phyloP scores from a whole-genome alignment of 2,329 filamentous ascomycete genomes.

The Penicillium sclerotigenum region DNA sequence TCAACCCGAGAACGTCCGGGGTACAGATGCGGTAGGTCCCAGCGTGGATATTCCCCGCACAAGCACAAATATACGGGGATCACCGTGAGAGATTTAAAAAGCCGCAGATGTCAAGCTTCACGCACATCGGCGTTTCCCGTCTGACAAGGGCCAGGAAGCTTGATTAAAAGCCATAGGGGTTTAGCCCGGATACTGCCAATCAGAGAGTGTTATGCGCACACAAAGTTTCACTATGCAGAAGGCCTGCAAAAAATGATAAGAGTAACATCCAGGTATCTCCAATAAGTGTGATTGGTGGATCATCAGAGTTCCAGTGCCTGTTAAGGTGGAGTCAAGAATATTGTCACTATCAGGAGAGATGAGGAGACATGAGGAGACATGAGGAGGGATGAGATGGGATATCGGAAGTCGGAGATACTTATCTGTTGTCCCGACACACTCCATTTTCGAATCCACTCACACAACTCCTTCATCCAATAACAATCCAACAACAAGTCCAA shows the following conservation, averaged over 20 bases:
- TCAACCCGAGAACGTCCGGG: neutral
- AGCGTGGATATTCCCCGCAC: neutral
- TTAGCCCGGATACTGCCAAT: neutral
- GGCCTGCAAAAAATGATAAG: neutral
- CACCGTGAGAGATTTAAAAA: neutral
- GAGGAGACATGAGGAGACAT: no score
- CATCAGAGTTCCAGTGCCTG: neutral
- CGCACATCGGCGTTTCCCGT: constrained; percentile 20
- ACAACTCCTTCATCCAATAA: constrained; percentile 4
- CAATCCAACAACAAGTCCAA: neutral
- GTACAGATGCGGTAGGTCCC: neutral
- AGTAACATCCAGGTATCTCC: neutral
- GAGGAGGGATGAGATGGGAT: no score
- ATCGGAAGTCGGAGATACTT: neutral
- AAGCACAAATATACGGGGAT: neutral
- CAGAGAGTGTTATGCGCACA: neutral
- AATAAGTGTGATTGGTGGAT: neutral
- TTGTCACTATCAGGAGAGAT: neutral
- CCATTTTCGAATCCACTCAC: neutral
- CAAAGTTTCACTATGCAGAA: neutral
- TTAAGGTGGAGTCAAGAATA: neutral
- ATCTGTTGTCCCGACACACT: neutral
- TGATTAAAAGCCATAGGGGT: neutral
- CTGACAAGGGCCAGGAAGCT: neutral
- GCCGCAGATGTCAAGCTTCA: neutral